Evolutionary conservation across 2,329 filamentous ascomycete species (phyloP), one percentile per base, ranked within the genome.

Genomic region (Alternaria hordeiaustralica): DNA sequence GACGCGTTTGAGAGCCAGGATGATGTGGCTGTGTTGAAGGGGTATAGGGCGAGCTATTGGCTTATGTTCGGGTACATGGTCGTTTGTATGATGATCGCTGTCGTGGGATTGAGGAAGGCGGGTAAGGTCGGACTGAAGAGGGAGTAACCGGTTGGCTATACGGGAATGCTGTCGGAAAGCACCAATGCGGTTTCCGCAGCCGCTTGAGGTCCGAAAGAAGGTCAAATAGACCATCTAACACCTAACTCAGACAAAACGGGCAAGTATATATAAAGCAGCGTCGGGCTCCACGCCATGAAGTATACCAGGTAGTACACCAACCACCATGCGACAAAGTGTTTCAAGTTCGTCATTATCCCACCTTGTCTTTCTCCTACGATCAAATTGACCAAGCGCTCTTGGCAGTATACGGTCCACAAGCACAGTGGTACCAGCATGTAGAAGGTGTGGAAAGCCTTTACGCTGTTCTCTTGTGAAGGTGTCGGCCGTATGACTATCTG

Each of bases 61-160:
- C 65, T 71, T 2, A 74, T 74, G 71, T 73, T 74, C 54, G 70
- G 54, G 15, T 74, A 70, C 21, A 73, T 70, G 70, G 12, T 75
- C 8, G 55, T 68, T 49, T 73, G 71, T 58, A 64, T 55, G 1
- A n/a, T 65, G 15, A 65, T 76, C 49, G 74, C 71, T 21, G 44
- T 75, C 11, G 64, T 69, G 12, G 74, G 75, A 0, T 30, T 75
- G 50, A 71, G 67, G 53, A 74, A 68, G 41, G 69, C 65, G 21
- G 74, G 72, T 0, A 76, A 67, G 59, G 69, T 75, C 21, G 71
- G 73, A 3, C 55, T 75, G 65, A 75, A 76, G 70, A 70, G 65
- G 43, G 71, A 75, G 23, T 75, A 66, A 51, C 1, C 2, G 49
- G 8, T 41, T 2, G 36, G 1, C 36, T 18, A 41, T 18, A 18